Conservation (phyloP, 768 basidiomycete species). For the Termitomyces sp. region DNA sequence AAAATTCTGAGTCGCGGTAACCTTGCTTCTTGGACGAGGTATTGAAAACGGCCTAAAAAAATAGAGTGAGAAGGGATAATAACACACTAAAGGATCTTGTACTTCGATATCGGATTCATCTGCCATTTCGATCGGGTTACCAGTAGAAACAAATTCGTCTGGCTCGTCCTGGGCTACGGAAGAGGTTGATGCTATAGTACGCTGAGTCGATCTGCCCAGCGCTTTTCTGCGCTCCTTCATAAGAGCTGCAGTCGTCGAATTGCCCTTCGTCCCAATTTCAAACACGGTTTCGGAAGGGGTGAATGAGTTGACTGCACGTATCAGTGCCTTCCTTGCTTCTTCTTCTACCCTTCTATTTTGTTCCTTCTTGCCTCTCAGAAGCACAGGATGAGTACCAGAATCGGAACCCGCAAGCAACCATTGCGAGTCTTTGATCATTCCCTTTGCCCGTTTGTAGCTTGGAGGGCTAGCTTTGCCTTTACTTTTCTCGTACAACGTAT, state of each 20-base stretch:
- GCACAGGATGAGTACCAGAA: slow-evolving; percentile 68
- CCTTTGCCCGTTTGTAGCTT: slow-evolving; percentile 87
- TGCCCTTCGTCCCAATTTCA: slow-evolving; percentile 78
- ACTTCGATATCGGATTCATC: slow-evolving; percentile 77
- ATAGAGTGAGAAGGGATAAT: slow-evolving; percentile 1
- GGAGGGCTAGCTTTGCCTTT: slow-evolving; percentile 84
- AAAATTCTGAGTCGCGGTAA: slow-evolving; percentile 81
- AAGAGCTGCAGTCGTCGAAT: slow-evolving; percentile 53
- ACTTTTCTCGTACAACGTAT: slow-evolving; percentile 91
- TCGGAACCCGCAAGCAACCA: slow-evolving; percentile 68
- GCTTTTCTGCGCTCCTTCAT: slow-evolving; percentile 89
- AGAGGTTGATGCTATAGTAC: slow-evolving; percentile 32
- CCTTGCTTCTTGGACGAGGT: slow-evolving; percentile 41
- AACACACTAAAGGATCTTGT: slow-evolving; percentile 15
- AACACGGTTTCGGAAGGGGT: slow-evolving; percentile 86
- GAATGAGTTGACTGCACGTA: slow-evolving; percentile 78
- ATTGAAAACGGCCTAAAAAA: slow-evolving; percentile 60
- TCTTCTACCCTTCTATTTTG: slow-evolving; percentile 37
- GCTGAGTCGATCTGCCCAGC: slow-evolving; percentile 56
- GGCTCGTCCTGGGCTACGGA: slow-evolving; percentile 27
- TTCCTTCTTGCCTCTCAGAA: slow-evolving; percentile 35
- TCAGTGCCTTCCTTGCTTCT: slow-evolving; percentile 55
- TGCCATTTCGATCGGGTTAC: slow-evolving; percentile 57
- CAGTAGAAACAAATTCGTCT: slow-evolving; percentile 25
- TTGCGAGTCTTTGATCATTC: slow-evolving; percentile 66